Evolutionary conservation across 192 early-diverging fungal genomes (phyloP).

Genomic region (Rhizoclosmatium globosum): DNA sequence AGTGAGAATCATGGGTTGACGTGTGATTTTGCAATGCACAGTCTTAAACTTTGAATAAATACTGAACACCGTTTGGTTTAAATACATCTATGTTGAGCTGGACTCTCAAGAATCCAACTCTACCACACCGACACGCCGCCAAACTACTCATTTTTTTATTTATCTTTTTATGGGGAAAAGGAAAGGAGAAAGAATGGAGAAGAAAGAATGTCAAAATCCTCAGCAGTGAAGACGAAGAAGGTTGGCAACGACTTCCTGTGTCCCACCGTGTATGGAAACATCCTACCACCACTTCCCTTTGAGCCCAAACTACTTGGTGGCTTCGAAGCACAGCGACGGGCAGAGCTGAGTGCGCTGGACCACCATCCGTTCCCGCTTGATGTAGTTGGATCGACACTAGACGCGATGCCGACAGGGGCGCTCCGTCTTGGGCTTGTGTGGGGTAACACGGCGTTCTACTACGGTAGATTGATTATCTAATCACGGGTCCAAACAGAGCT

Average conservation of each 20-base stretch:
- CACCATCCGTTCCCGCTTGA: conserved; percentile 4
- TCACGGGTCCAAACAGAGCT: not conserved
- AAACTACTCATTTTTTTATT: no score
- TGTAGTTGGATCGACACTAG: not conserved
- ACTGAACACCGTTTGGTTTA: no score
- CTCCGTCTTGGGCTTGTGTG: conserved; percentile 26
- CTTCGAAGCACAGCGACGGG: not conserved
- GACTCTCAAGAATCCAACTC: no score
- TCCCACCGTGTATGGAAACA: conserved; percentile 26
- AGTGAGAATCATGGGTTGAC: no score
- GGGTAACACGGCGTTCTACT: not conserved
- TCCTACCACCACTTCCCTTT: conserved; percentile 37
- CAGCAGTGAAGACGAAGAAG: conserved; percentile 12
- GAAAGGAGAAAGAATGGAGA: not conserved
- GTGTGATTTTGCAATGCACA: no score
- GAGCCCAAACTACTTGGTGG: conserved; percentile 36
- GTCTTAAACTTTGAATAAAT: no score
- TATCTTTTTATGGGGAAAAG: not conserved
- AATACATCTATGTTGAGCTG: no score
- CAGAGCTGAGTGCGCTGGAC: not conserved
- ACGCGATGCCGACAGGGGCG: conserved; percentile 1
- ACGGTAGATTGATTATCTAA: not conserved
- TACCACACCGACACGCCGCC: no score
- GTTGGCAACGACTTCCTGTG: conserved; percentile 42
- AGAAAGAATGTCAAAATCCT: not conserved